These are phyloP conservation scores for Phytophthora aleatoria DNA, from an alignment of 352 stramenopile species.

Conservation along the genomic window DNA sequence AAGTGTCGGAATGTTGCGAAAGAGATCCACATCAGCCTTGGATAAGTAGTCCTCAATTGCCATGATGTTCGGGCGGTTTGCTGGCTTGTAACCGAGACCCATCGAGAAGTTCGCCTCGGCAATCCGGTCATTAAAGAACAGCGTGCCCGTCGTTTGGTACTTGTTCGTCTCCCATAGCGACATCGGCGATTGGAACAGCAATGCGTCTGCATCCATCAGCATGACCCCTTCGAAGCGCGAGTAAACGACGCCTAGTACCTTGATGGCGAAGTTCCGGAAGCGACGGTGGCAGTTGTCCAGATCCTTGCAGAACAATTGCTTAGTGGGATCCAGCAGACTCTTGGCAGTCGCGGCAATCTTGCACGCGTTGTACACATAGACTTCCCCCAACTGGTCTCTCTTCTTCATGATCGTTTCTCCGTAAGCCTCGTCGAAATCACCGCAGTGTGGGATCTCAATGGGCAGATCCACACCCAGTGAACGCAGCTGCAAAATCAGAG, in stretches of 20 bases:
- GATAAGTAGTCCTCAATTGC: slow-evolving; percentile 42
- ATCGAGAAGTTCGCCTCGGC: slow-evolving; percentile 52
- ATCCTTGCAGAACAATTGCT: slow-evolving; percentile 49
- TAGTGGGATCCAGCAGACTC: slow-evolving; percentile 10
- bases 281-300: slow-evolving; percentile 35
- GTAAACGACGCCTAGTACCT: slow-evolving; percentile 50
- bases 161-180: slow-evolving; percentile 49
- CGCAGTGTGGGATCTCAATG: slow-evolving; percentile 62
- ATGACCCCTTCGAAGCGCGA: slow-evolving; percentile 69
- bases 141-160: slow-evolving; percentile 47
- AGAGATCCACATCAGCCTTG: slow-evolving; percentile 26
- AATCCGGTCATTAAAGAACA: slow-evolving; percentile 77
- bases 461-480: slow-evolving; percentile 44
- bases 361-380: slow-evolving; percentile 40
- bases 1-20: slow-evolving; percentile 31
- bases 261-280: slow-evolving; percentile 63
- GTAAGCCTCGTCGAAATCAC: slow-evolving; percentile 39
- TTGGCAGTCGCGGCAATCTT: slow-evolving; percentile 31
- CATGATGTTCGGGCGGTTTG: slow-evolving; percentile 33
- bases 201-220: slow-evolving; percentile 65
- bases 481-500: slow-evolving; percentile 55
- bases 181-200: slow-evolving; percentile 40
- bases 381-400: slow-evolving; percentile 27
- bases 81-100: slow-evolving; percentile 24
- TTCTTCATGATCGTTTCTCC: slow-evolving; percentile 39